Base-by-base conservation (phyloP, 345 rosid genomes). In the Acer negundo region DNA sequence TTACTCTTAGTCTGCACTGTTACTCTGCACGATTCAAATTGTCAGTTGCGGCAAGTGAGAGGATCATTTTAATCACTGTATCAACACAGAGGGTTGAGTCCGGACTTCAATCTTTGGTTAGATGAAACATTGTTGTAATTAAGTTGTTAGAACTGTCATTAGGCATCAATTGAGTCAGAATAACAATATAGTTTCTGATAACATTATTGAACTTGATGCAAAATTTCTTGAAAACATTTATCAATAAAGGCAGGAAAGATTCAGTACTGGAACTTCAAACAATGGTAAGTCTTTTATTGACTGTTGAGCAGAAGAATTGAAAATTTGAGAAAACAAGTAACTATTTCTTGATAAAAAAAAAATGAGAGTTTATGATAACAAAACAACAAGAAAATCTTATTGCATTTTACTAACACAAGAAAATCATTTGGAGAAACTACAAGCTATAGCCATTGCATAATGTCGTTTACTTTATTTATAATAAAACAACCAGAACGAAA, bases 41-140 rank as follows among this genome's bases (percentile, higher is more conserved):
- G 9, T 26, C 62, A 11, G 77, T 66, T 78, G 67, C 64, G 7
- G 64, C 74, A 20, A 38, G 62, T 3, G 42, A 67, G 11, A 42
- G 31, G 24, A 26, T 28, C 63, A 19, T 31, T 63, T 3, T 9
- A 3, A 31, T 19, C 13, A 10, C 56, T 20, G 49, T n/a, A 5
- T 58, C 53, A 38, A n/a, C 20, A n/a, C 75, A 20, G 19, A n/a
- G 9, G 2, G 64, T 44, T 56, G 63, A 56, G 31, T n/a, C 35
- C 20, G 31, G 51, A 22, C 26, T 72, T 72, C 20, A 6, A 22
- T 7, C 55, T 1, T 13, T 3, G 16, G 40, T 20, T 53, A 17
- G 47, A 71, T 38, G 44, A 72, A 31, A 26, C 26, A 16, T 69
- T 15, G 31, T 69, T 69, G 19, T 69, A 8, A 10, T 49, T 35